These are phyloP conservation scores for Thelephora aurantiotincta DNA, from an alignment of 768 basidiomycete genomes.

Conservation along the genomic window DNA sequence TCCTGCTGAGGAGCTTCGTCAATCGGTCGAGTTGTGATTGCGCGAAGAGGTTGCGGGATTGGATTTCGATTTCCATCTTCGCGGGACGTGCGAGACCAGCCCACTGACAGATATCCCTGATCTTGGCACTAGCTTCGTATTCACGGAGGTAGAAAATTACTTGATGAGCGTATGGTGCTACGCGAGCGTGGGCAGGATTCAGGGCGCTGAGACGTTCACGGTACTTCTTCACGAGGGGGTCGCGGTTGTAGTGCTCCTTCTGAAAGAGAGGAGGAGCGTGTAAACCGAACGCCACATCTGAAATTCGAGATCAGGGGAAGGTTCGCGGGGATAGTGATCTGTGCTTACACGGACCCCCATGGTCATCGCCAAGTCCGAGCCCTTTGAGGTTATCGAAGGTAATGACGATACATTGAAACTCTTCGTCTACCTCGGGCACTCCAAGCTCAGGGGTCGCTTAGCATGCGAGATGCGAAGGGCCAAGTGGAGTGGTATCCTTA, in stretches of 20 bases:
- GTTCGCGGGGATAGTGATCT: background rate
- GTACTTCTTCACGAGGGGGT: constrained; percentile 34
- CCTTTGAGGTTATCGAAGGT: constrained; percentile 43
- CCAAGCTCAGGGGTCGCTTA: constrained; percentile 31
- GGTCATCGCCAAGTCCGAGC: constrained; percentile 47
- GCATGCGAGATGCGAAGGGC: background rate
- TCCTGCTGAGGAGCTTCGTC: constrained; percentile 25
- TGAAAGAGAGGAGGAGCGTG: constrained; percentile 53
- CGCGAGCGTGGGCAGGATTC: constrained; percentile 37
- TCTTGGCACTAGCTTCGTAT: constrained; percentile 33
- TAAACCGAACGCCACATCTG: constrained; percentile 59
- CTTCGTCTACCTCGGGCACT: constrained; percentile 34
- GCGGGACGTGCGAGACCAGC: constrained; percentile 27
- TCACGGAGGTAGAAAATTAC: constrained; percentile 48
- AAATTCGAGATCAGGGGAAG: background rate
- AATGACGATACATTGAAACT: constrained; percentile 37
- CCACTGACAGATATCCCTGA: constrained; percentile 36
- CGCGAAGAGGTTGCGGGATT: constrained; percentile 34
- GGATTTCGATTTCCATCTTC: constrained; percentile 31
- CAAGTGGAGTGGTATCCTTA: constrained; percentile 15
- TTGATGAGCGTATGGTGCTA: constrained; percentile 63
- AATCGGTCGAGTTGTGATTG: constrained; percentile 31
- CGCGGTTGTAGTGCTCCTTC: constrained; percentile 39
- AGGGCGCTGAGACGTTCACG: constrained; percentile 45
- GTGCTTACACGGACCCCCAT: constrained; percentile 46